Evolutionary conservation across 306 rosid species (phyloP), one percentile per base, ranked within the genome.

Genomic region (Begonia masoniana): DNA sequence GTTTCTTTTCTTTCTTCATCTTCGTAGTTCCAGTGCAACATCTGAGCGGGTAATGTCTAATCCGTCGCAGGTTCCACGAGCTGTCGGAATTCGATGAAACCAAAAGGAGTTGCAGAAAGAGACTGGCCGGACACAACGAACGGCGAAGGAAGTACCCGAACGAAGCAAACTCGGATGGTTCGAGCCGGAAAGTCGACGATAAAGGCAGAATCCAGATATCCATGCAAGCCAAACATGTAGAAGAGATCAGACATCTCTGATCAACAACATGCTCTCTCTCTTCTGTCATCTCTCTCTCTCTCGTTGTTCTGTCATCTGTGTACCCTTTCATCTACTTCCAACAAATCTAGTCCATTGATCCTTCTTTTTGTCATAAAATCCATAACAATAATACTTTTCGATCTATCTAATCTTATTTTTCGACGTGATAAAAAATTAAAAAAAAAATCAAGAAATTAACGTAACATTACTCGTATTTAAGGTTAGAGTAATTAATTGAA

Each of bases 91-190:
- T 92, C 67, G 99, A 91, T 71, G 92, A 81, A 12, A 50, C 66
- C 2, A 91, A 91, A 62, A 77, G 81, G 74, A 91, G 97, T 52
- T 91, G 97, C 16, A 79, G 97, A 41, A 81, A 73, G 61, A 88
- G 97, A 15, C 74, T 91, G 73, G 97, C 96, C 4, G 97, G 96
- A 58, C 97, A 91, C 62, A 91, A 91, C 12, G 79, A 86, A 65
- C 81, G 96, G 73, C 92, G 99, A 26, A 71, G 99, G 67, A 92
- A 81, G 54, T 71, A 14, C 72, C 52, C 49, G 49, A 8, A 0
- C 0, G 83, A 80, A 43, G 58, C 74, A 62, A 60, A 66, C 41
- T 57, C 76, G 15, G 87, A 68, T 65, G 81, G 87, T 16, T 68
- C 81, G 11, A 59, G 58, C 77, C 66, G 62, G 41, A 71, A 71